Base-by-base conservation (phyloP, 108 stramenopile genomes). In the Parmales sp. region DNA sequence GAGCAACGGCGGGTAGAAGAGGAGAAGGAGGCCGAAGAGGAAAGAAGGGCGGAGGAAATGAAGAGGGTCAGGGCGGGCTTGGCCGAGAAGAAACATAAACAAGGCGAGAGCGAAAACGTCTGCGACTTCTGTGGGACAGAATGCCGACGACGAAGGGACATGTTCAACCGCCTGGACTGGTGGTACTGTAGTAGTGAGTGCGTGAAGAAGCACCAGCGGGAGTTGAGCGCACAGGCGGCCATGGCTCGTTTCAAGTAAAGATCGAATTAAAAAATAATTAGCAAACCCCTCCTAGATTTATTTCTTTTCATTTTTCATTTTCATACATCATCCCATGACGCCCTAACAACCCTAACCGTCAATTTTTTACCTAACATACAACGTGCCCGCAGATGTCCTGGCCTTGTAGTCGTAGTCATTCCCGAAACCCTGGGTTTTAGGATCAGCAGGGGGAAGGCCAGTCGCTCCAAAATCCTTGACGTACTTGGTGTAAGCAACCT, bases 171-270 rank as follows among this genome's bases (percentile, higher is more conserved):
- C 51, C 68, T 90, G n/a, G 85, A 88, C 5, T 93, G 82, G 60
- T 67, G 65, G 18, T 93, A 90, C 69, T 93, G 92, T 68, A 80
- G 74, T 65, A 77, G 86, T 18, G 88, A 89, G 7, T 93, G 92
- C 64, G 89, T 90, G 20, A 75, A 83, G 63, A 82, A 83, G 54
- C 92, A 93, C 80, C 90, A 90, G 70, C 75, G 92, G n/a, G 92
- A 89, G 68, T 69, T 89, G 20, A 87, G 80, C 79, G 92, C 89
- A 2, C 76, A 81, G 7, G 92, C 92, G 37, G 92, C 92, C 28
- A 72, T 77, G 67, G 77, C 83, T 45, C 73, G 91, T 48, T 79
- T 85, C n/a, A n/a, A n/a, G n/a, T n/a, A n/a, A n/a, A n/a, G n/a
- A n/a, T n/a, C n/a, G n/a, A 43, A 43, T 43, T 43, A 16, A 16